A percentile compares a stretch with the other conserved stretches of the same genome.
These are phyloP conservation scores for Mesostigma viride DNA, from an alignment of 139 green algal genomes.

Conservation along the genomic window DNA sequence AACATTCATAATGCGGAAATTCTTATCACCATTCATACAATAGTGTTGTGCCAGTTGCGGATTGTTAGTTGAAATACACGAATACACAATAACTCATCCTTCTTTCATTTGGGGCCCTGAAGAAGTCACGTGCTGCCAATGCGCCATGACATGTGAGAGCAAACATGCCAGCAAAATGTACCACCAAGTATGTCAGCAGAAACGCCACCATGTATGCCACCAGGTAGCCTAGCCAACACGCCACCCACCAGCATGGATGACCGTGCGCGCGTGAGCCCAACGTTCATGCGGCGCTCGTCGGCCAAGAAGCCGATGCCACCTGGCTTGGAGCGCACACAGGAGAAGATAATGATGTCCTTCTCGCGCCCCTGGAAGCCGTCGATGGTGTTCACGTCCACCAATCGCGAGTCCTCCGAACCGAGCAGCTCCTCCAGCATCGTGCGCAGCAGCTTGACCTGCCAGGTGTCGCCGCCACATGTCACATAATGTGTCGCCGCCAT, in stretches of 20 bases:
- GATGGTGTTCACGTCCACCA: constrained; percentile 87
- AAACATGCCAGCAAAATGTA: neutral
- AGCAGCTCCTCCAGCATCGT: constrained; percentile 40
- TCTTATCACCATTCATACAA: too few relatives aligned
- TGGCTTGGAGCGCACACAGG: constrained; percentile 41
- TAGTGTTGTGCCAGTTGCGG: too few relatives aligned
- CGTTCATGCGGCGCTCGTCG: constrained; percentile 81
- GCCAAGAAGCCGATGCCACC: constrained; percentile 36
- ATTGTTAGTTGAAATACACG: too few relatives aligned
- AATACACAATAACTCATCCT: neutral
- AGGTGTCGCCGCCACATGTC: neutral
- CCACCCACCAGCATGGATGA: constrained; percentile 55
- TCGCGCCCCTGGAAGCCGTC: constrained; percentile 80
- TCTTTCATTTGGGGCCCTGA: too few relatives aligned
- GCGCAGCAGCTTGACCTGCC: constrained; percentile 57
- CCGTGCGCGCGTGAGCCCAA: constrained; percentile 71
- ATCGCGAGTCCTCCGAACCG: constrained; percentile 40
- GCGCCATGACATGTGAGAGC: neutral
- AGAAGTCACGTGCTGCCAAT: too few relatives aligned
- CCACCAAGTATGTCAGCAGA: constrained; percentile 3
- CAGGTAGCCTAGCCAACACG: neutral
- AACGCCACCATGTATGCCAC: neutral
- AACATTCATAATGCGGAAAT: too few relatives aligned
- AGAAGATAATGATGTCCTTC: constrained; percentile 81
- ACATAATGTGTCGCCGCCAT: neutral